These are phyloP conservation scores for Holtermannia corniformis DNA, from an alignment of 768 basidiomycete genomes.

Conservation along the genomic window DNA sequence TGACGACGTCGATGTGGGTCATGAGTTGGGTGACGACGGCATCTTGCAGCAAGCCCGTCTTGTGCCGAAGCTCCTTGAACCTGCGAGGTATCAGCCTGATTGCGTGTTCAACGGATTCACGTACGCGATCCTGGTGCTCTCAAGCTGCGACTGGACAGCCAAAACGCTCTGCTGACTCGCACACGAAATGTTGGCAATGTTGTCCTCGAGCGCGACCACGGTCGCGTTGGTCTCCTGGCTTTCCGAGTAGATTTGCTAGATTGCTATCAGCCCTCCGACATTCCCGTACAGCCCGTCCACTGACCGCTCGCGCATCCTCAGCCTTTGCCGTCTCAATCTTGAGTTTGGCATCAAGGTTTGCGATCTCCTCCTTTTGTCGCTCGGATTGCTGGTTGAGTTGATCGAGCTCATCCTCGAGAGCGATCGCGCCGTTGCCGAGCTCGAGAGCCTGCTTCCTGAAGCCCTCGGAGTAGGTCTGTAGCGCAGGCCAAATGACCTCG, in stretches of 20 bases:
- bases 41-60: conserved; percentile 23
- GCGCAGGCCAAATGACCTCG: conserved; percentile 64
- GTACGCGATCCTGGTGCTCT: conserved; percentile 35
- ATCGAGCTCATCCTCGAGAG: conserved; percentile 74
- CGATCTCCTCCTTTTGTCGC: conserved; percentile 67
- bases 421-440: conserved; percentile 67
- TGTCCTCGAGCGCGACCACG: conserved; percentile 29
- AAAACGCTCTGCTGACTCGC: conserved; percentile 37
- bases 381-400: conserved; percentile 66
- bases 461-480: conserved; percentile 60
- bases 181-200: conserved; percentile 31
- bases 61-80: conserved; percentile 28
- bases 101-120: conserved; percentile 2
- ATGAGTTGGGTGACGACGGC: conserved; percentile 21
- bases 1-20: conserved; percentile 30
- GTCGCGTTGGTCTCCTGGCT: conserved; percentile 28
- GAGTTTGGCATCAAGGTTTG: conserved; percentile 59
- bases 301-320: conserved; percentile 33
- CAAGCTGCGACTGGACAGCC: conserved; percentile 30
- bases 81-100: conserved; percentile 5
- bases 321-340: conserved; percentile 28
- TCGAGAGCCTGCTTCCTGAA: conserved; percentile 60
- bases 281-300: conserved; percentile 3
- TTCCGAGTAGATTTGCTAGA: conserved; percentile 24
- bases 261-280: background rate